Evolutionary conservation across 495 filamentous ascomycete genomes (phyloP).

Genomic region (Opeltia flavorubescens): DNA sequence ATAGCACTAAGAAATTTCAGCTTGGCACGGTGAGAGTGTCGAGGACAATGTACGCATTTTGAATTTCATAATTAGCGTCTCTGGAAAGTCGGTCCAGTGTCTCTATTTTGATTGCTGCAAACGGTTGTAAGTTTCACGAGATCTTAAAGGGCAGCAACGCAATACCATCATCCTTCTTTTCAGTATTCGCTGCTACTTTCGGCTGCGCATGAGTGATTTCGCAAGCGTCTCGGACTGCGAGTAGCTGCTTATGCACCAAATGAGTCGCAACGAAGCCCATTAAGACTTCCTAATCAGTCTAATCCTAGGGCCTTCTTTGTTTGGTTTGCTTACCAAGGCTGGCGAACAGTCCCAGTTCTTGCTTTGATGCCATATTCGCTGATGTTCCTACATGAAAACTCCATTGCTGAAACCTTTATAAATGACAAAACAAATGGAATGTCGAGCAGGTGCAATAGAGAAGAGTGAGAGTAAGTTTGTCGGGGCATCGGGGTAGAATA

Average conservation of each 20-base stretch:
- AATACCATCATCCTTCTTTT: slow-evolving; percentile 34
- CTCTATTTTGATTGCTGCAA: slow-evolving; percentile 33
- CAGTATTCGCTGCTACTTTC: slow-evolving; percentile 30
- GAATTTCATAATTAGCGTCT: slow-evolving; percentile 36
- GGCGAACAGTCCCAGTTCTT: slow-evolving; percentile 4
- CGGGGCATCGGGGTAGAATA: too few relatives aligned
- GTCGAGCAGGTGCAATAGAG: too few relatives aligned
- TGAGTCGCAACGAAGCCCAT: slow-evolving; percentile 33
- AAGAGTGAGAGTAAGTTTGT: too few relatives aligned
- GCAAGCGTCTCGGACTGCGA: slow-evolving; percentile 31
- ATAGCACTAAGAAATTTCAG: slow-evolving; percentile 23
- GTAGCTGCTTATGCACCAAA: slow-evolving; percentile 31
- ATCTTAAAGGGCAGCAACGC: slow-evolving; percentile 2
- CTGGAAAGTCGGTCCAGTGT: slow-evolving; percentile 35
- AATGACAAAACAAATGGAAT: too few relatives aligned
- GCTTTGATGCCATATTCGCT: neutral
- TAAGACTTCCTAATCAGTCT: slow-evolving; percentile 19
- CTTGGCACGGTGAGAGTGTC: slow-evolving; percentile 3
- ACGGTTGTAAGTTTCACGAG: neutral
- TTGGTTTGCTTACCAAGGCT: slow-evolving; percentile 6
- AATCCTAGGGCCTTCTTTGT: neutral
- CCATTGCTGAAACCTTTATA: too few relatives aligned
- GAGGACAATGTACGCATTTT: slow-evolving; percentile 29
- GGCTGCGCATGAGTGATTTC: slow-evolving; percentile 31
- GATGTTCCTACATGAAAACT: neutral